Base-by-base conservation (phyloP, 345 rosid species). In the Acer saccharum region DNA sequence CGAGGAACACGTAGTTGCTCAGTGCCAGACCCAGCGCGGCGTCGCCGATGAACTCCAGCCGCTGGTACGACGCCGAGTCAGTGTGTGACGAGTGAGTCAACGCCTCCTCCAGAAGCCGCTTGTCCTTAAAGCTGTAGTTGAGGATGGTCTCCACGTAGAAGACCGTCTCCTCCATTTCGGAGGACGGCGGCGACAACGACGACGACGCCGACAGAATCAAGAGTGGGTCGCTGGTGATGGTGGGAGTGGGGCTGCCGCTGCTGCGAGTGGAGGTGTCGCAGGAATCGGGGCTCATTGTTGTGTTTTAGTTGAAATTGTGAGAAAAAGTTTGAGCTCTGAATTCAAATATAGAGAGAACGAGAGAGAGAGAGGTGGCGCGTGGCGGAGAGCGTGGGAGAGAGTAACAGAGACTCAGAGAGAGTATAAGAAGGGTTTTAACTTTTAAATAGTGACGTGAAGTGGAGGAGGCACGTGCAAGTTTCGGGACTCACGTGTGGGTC, bases 41-140 rank as follows among this genome's bases (percentile, higher is more conserved):
- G 73, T 94, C 98, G 3, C 98, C 98, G 21, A 94, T 29, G 79
- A 90, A 94, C 87, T 94, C 98, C 10, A 94, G 93, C 54, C 95
- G 86, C 76, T 93, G 84, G 76, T 93, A 90, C n/a, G 88, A 82
- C 2, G 81, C 58, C 13, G 86, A 75, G 14, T 78, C 88, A 1
- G 66, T 1, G 71, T 6, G 75, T 14, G 98, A 93, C 0, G 95
- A 63, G 85, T 93, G 97, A 4, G 98, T 93, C 29, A 94, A 76
- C 0, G 98, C 97, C 65, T 91, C 89, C 68, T 87, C 84, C 0
- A 94, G 85, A 9, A 90, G 93, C 17, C 25, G 39, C 73, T 82
- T 88, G 84, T 87, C 25, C 25, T 10, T 78, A 81, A 93, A 91
- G 6, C 16, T 74, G 86, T 91, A 91, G 50, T 75, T 67, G 0